Evolutionary conservation across 2,329 filamentous ascomycete genomes (phyloP).

Genomic region (Eutypa lata): DNA sequence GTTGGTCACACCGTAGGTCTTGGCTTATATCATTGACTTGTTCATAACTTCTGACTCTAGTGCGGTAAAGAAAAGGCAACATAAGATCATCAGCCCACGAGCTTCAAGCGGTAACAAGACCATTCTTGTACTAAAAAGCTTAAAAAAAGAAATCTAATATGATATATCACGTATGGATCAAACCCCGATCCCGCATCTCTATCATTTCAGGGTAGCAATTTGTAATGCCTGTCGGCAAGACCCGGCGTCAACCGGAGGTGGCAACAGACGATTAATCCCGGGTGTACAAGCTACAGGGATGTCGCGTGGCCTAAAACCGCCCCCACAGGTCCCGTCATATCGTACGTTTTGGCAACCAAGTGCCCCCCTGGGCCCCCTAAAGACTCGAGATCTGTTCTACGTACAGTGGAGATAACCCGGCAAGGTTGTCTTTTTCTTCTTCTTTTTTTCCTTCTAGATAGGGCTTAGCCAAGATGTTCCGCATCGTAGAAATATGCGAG

Average conservation of each 20-base stretch:
- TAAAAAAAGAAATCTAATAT: no score
- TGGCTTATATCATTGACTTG: no score
- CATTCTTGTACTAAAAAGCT: no score
- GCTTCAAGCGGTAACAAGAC: no score
- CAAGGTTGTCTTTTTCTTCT: neutral
- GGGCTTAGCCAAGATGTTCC: neutral
- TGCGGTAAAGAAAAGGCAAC: no score
- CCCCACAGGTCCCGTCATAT: neutral
- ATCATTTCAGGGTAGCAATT: no score
- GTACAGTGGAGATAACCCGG: neutral
- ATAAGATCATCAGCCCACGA: no score
- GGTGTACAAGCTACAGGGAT: neutral
- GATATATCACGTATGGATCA: no score
- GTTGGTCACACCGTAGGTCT: no score
- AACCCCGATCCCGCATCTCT: no score
- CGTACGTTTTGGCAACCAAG: neutral
- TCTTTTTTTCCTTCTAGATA: neutral
- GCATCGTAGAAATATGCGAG: neutral
- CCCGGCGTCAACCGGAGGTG: neutral
- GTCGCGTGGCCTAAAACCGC: neutral
- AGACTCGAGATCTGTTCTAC: neutral
- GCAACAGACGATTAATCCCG: neutral
- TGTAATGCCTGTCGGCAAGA: no score
- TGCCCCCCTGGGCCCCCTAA: neutral
- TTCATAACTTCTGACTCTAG: no score